Evolutionary conservation across 2,329 filamentous ascomycete species (phyloP).

Genomic region (Malbranchea cinnamomea): DNA sequence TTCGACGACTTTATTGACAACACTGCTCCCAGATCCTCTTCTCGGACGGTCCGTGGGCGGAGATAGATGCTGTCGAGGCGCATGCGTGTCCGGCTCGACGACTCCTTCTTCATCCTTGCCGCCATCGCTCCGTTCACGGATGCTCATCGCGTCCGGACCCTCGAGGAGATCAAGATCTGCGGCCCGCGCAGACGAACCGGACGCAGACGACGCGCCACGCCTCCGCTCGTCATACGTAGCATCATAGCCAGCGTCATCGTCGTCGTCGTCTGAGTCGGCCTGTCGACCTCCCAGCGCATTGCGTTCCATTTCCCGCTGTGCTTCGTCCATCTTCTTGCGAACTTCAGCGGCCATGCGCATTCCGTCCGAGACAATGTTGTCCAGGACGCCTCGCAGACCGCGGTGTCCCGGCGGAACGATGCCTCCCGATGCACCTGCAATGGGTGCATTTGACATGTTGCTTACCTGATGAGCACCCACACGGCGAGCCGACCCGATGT

Average conservation of each 20-base stretch:
- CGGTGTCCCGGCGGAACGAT: constrained; percentile 52
- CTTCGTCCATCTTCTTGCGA: constrained; percentile 83
- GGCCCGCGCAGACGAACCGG: constrained; percentile 32
- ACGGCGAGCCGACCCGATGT: constrained; percentile 40
- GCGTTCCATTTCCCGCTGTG: constrained; percentile 77
- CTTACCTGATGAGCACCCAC: constrained; percentile 20
- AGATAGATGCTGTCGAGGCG: constrained; percentile 3
- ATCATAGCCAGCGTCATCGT: constrained; percentile 38
- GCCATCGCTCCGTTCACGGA: constrained; percentile 21
- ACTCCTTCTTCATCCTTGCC: constrained; percentile 15
- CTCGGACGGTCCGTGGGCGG: constrained; percentile 7
- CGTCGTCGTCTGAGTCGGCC: constrained; percentile 56
- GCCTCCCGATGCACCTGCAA: constrained; percentile 40
- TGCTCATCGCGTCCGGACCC: constrained; percentile 31
- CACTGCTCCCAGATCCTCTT: constrained; percentile 13
- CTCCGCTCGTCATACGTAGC: constrained; percentile 27
- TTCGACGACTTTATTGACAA: constrained; percentile 26
- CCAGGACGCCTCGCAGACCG: constrained; percentile 78
- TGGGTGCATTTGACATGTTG: constrained; percentile 23
- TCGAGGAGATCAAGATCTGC: constrained; percentile 44
- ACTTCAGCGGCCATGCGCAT: constrained; percentile 94
- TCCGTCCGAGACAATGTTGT: constrained; percentile 94
- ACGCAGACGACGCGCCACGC: constrained; percentile 9
- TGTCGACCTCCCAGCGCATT: constrained; percentile 54
- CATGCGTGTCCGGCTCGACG: constrained; percentile 5